A percentile compares a stretch with the other conserved stretches of the same genome.
phyloP scores from a whole-genome alignment of 2,329 filamentous ascomycete genomes.

The Gremmenia infestans region DNA sequence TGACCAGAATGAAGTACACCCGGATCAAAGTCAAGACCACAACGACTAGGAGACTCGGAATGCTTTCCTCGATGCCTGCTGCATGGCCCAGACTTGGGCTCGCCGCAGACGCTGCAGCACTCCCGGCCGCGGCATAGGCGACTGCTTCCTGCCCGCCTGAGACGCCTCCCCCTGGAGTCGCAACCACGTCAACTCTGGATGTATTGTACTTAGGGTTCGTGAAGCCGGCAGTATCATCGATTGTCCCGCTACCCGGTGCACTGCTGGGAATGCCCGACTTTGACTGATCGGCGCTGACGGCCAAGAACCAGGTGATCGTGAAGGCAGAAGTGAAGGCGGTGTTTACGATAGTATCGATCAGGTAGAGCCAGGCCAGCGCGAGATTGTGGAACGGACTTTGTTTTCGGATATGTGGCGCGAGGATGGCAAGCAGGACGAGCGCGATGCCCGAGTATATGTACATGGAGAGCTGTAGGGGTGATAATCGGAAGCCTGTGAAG shows the following conservation, averaged over 20 bases:
- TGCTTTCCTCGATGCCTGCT: constrained; percentile 59
- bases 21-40: constrained; percentile 68
- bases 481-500: constrained; percentile 79
- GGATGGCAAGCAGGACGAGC: constrained; percentile 61
- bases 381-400: constrained; percentile 76
- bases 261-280: constrained; percentile 38
- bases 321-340: constrained; percentile 77
- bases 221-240: constrained; percentile 60
- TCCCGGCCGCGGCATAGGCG: constrained; percentile 38
- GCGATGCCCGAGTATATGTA: constrained; percentile 81
- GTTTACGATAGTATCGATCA: constrained; percentile 78
- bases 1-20: constrained; percentile 77
- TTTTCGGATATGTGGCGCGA: constrained; percentile 74
- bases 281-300: constrained; percentile 40
- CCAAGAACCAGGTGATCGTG: constrained; percentile 79
- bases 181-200: constrained; percentile 49
- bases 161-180: constrained; percentile 40
- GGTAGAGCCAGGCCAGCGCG: constrained; percentile 78
- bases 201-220: constrained; percentile 59
- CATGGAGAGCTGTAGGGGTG: constrained; percentile 78
- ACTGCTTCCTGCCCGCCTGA: constrained; percentile 47
- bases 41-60: constrained; percentile 76
- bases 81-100: constrained; percentile 53
- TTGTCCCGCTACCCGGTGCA: constrained; percentile 35
- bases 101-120: constrained; percentile 34